Conservation (phyloP, 2,329 filamentous ascomycete genomes). For the Aulographum hederae region DNA sequence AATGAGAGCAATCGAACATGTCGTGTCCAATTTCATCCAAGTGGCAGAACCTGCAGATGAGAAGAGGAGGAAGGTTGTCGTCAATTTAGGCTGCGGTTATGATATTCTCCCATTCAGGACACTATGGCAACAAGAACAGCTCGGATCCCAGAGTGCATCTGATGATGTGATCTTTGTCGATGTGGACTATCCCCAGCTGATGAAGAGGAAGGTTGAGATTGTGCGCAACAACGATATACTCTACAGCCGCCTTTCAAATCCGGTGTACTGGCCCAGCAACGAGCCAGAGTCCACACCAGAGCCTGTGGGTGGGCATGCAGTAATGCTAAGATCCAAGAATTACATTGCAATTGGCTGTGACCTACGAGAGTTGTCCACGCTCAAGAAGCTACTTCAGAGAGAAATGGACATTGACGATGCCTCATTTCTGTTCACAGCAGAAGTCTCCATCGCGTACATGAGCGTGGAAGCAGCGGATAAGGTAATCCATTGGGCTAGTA, state of each 20-base stretch:
- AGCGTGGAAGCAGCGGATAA: constrained; percentile 52
- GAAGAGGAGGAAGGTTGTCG: constrained; percentile 46
- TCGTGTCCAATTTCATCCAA: constrained; percentile 56
- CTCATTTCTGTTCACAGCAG: constrained; percentile 68
- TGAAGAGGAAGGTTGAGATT: constrained; percentile 51
- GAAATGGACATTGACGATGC: too few relatives aligned
- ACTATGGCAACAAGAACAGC: constrained; percentile 32
- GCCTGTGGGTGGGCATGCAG: too few relatives aligned
- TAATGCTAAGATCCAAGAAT: too few relatives aligned
- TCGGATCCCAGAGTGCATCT: constrained; percentile 19
- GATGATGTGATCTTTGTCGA: constrained; percentile 54
- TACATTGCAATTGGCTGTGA: constrained; percentile 75
- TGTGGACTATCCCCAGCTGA: constrained; percentile 69
- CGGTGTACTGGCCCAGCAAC: not conserved
- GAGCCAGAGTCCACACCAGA: too few relatives aligned
- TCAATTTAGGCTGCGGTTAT: constrained; percentile 81
- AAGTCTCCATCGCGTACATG: constrained; percentile 89
- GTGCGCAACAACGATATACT: constrained; percentile 47
- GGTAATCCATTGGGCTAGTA: constrained; percentile 62
- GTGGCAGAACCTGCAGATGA: constrained; percentile 18
- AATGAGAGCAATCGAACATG: constrained; percentile 62
- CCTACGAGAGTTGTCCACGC: too few relatives aligned
- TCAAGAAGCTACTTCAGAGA: too few relatives aligned
- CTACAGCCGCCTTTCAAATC: constrained; percentile 25
- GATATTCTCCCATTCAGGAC: constrained; percentile 70